A percentile compares a stretch with the other conserved stretches of the same genome.
phyloP scores from a whole-genome alignment of 495 filamentous ascomycete species.

The Hapsidospora chrysogenum region DNA sequence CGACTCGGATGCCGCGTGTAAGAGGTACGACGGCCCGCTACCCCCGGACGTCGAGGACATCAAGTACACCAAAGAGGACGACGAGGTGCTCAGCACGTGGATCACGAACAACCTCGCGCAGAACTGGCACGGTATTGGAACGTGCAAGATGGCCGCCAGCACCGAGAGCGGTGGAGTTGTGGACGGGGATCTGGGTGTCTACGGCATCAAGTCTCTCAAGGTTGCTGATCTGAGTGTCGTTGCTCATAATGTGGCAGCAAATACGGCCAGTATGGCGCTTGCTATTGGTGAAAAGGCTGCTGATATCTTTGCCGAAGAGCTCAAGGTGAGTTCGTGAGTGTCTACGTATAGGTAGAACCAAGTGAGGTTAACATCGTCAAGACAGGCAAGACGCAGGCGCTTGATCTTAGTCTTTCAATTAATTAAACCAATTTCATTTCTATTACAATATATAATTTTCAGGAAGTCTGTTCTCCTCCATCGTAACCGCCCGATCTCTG shows the following conservation, averaged over 20 bases:
- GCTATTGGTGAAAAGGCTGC: conserved; percentile 45
- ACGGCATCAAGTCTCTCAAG: conserved; percentile 27
- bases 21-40: conserved; percentile 1
- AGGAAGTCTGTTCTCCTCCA: too few relatives aligned
- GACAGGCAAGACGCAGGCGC: too few relatives aligned
- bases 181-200: conserved; percentile 22
- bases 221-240: conserved; percentile 28
- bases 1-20: conserved; percentile 25
- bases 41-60: conserved; percentile 9
- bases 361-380: too few relatives aligned
- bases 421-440: too few relatives aligned
- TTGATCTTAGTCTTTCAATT: too few relatives aligned
- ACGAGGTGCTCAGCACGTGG: conserved; percentile 28
- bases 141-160: conserved; percentile 20
- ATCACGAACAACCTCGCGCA: conserved; percentile 26
- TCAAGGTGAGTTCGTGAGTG: too few relatives aligned
- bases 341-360: too few relatives aligned
- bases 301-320: conserved; percentile 34
- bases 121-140: conserved; percentile 34
- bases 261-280: conserved; percentile 44
- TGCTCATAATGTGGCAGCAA: conserved; percentile 43
- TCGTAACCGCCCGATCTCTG: too few relatives aligned
- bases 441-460: too few relatives aligned
- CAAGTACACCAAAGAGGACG: conserved; percentile 34
- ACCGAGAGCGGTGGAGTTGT: conserved; percentile 27